Conservation (phyloP, 495 filamentous ascomycete species). For the Aspergillus hancockii region DNA sequence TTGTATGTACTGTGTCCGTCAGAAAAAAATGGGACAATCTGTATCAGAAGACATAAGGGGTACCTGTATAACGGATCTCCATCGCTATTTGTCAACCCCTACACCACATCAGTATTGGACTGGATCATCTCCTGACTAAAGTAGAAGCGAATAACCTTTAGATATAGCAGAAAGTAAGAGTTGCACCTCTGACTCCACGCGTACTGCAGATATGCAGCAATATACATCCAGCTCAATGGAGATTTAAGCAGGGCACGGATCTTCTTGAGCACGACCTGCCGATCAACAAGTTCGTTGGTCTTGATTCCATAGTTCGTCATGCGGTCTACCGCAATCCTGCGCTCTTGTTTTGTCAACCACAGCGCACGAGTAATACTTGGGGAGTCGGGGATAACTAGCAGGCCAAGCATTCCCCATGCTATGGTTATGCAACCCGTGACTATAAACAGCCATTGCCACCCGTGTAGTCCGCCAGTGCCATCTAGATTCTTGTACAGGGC, state of each 20-base stretch:
- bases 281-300: constrained; percentile 19
- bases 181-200: constrained; percentile 23
- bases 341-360: constrained; percentile 20
- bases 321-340: constrained; percentile 11
- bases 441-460: constrained; percentile 27
- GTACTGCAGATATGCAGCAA: constrained; percentile 14
- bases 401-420: constrained; percentile 17
- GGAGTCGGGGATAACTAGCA: constrained; percentile 20
- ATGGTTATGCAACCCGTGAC: constrained; percentile 22
- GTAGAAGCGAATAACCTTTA: constrained; percentile 7
- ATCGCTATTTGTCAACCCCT: constrained; percentile 9
- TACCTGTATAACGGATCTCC: constrained; percentile 13
- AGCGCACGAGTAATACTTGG: constrained; percentile 19
- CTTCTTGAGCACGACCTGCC: constrained; percentile 11
- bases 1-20: constrained; percentile 14
- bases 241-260: constrained; percentile 6
- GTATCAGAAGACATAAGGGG: background rate
- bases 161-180: constrained; percentile 21
- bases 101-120: background rate
- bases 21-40: background rate
- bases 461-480: constrained; percentile 17
- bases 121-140: background rate
- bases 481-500: constrained; percentile 22
- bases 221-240: constrained; percentile 18
- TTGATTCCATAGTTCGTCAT: constrained; percentile 18